Base-by-base conservation (phyloP, 2,329 filamentous ascomycete species). In the Corniculantispora saksenae region DNA sequence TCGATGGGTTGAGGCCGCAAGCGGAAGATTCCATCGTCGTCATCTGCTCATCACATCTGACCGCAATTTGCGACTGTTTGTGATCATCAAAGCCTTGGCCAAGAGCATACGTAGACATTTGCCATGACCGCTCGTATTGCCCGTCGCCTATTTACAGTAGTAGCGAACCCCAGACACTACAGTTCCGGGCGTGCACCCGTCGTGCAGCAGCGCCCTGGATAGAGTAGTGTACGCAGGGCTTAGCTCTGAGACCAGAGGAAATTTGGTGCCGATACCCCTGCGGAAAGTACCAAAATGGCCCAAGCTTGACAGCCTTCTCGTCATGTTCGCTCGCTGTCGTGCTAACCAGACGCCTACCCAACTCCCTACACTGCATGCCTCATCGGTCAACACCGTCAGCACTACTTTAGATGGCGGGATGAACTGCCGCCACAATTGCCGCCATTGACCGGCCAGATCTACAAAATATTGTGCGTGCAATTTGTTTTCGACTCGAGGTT, bases 371-470 rank as follows among this genome's bases (percentile, higher is more conserved):
- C 45, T 35, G 35, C 50, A 38, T 32, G 17, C 35, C 60, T 35
- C 60, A 55, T 56, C 32, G 21, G 10, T 7, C 38, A 32, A 23
- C 50, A 25, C 48, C 25, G 50, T 65, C 56, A 65, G 63, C 63
- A 61, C 57, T 65, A 61, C 32, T 55, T 53, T 50, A 35, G 19
- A 25, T 23, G 17, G 54, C 35, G 62, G 62, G 25, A 51, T 25
- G 29, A 64, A 60, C 35, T 64, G 55, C 62, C 45, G 35, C 62
- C 62, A 59, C 47, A 45, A 3, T 59, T 59, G 54, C 51, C 40
- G 50, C 38, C 60, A 13, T 45, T 19, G 38, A 25, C 50, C 35
- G 7, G 29, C 2, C 29, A 61, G 45, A 61, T 61, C 45, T 25
- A 8, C 15, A 40, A 8, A n/a, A 17, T n/a, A 61, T 15, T 25